Base-by-base conservation (phyloP, 2,329 filamentous ascomycete genomes). In the Ophiostoma quercus region DNA sequence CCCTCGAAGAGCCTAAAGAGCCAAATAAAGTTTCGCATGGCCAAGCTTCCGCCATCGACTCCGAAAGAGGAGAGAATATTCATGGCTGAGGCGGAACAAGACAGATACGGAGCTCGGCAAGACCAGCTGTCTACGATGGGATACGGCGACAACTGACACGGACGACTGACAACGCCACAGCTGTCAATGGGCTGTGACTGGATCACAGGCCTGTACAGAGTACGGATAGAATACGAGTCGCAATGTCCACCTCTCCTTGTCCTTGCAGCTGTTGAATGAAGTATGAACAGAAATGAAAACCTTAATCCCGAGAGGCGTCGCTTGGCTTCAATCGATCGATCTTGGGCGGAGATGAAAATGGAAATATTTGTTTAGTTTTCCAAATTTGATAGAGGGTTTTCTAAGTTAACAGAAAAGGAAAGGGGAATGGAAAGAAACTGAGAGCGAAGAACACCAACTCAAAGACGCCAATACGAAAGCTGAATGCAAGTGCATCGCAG, bases 401-500 rank as follows among this genome's bases (percentile, higher is more conserved):
- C 25, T 29, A 29, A 29, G 25, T 1, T 29, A 29, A 29, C 25
- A 29, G 25, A 29, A 29, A 29, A 2, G 2, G 25, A 29, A 29
- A 29, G 25, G 25, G n/a, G n/a, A n/a, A n/a, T n/a, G n/a, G 25
- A 29, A 29, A 29, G 25, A 29, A 29, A 29, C 34, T 34, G 34
- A 5, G 34, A 34, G n/a, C 25, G 25, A 2, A 22, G 29, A 22
- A 32, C 16, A 29, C 51, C 7, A 12, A 34, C 29, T 47, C 43
- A 14, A 14, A 57, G 9, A 4, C 9, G 8, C n/a, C 1, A 57
- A 57, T 57, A 57, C n/a, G 51, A 57, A 57, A 57, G 51, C 51
- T 57, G 51, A 57, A 14, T 57, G 51, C 51, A 57, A 47, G 43
- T n/a, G 60, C 60, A 16, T 63, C 60, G 60, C 60, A 37, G 22